Base-by-base conservation (phyloP, 805 yeast genomes). In the Yarrowia sp. region DNA sequence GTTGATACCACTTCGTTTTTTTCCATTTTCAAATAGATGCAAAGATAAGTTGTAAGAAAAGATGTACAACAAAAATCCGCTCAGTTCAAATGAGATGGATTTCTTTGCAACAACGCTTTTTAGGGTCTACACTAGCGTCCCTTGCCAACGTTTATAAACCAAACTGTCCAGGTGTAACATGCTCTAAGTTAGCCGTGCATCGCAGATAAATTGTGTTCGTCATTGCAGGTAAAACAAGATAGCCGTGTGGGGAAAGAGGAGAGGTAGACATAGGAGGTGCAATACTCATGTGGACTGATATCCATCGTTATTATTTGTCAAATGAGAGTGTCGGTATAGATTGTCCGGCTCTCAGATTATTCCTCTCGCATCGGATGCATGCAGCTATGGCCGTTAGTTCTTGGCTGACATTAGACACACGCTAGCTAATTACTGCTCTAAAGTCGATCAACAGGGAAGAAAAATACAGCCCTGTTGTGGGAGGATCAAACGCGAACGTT, bases 21-120 rank as follows among this genome's bases (percentile, higher is more conserved):
- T 38, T 54, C 61, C 61, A 54, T 54, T 10, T 22, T 54, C 11
- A 16, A 7, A 16, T 2, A 21, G 22, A 51, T 51, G 59, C 59
- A 51, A 51, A 32, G 24, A 12, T 11, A 8, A 16, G 28, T n/a
- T 10, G 43, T 22, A n/a, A 35, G 36, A 21, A 28, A 12, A 35
- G 30, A 22, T 28, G 59, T 24, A 16, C 36, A 17, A 12, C 16
- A 51, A n/a, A 35, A 51, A 51, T 16, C 46, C 61, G 46, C 61
- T 54, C 61, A 54, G 61, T 54, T 54, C 61, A 54, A 54, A 54
- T 54, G 61, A 54, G 61, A 54, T 38, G 61, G 46, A 54, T 26
- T 11, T 26, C n/a, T 32, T 38, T 22, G 33, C 33, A 26, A 30
- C 52, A 19, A 28, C 41, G 19, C 24, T 51, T 32, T 48, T 46